phyloP scores from a whole-genome alignment of 257 asterid species.

The Solanum lignicaule region DNA sequence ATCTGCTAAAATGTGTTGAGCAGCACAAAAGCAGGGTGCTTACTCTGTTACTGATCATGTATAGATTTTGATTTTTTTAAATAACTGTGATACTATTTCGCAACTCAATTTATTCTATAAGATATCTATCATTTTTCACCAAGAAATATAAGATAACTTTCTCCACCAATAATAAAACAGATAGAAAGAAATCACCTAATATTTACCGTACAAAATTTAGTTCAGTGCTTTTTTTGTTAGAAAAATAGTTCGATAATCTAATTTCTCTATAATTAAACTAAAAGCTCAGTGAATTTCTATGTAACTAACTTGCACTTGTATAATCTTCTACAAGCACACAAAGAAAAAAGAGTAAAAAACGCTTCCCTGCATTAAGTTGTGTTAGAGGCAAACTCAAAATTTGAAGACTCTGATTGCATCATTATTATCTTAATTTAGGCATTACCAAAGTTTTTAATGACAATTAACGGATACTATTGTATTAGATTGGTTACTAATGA shows the following conservation, averaged over 20 bases:
- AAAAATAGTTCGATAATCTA: not conserved
- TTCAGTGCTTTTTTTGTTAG: not conserved
- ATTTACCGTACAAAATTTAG: too few species aligned
- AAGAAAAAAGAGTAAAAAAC: not conserved
- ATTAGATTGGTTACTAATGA: too few species aligned
- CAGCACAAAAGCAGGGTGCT: not conserved
- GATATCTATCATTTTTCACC: not conserved
- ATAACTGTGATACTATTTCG: not conserved
- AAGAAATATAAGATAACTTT: not conserved
- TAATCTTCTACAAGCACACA: not conserved
- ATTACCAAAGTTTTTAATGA: too few species aligned
- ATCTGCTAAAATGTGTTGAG: not conserved
- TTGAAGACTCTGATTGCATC: too few species aligned
- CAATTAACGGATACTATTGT: too few species aligned
- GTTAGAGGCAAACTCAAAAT: not conserved
- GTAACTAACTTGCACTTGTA: not conserved
- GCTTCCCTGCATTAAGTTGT: not conserved
- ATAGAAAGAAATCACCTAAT: too few species aligned
- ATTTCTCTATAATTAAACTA: not conserved
- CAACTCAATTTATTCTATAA: not conserved
- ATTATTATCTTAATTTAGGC: not conserved
- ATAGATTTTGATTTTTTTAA: too few species aligned
- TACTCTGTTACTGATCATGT: not conserved
- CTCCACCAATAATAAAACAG: not conserved
- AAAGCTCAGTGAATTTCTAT: not conserved